phyloP scores from a whole-genome alignment of 345 rosid genomes.

The Theobroma cacao region DNA sequence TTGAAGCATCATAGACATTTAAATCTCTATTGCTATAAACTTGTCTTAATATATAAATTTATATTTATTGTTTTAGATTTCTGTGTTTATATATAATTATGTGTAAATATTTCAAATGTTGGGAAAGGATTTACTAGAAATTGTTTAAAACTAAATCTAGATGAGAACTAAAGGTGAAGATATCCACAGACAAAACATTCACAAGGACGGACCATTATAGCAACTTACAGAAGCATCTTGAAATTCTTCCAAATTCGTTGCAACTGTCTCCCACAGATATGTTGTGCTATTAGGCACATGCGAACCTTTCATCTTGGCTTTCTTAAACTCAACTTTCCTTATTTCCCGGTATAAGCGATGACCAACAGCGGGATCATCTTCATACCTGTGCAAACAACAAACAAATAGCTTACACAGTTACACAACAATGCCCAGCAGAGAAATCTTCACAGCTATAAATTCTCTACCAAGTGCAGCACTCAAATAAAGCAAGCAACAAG shows the following conservation, averaged over 20 bases:
- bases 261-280: slow-evolving; percentile 97
- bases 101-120: not conserved
- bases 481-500: slow-evolving; percentile 1
- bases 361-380: slow-evolving; percentile 88
- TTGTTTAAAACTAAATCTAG: not conserved
- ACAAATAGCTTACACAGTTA: slow-evolving; percentile 1
- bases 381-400: slow-evolving; percentile 67
- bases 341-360: slow-evolving; percentile 94
- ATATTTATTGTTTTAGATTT: not conserved
- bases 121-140: not conserved
- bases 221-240: slow-evolving; percentile 60
- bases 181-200: not conserved
- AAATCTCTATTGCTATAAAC: not conserved
- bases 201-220: slow-evolving; percentile 3
- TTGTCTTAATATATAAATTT: not conserved
- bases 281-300: slow-evolving; percentile 58
- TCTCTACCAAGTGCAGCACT: not conserved
- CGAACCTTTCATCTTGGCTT: slow-evolving; percentile 81
- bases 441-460: not conserved
- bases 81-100: not conserved
- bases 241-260: slow-evolving; percentile 95
- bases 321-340: slow-evolving; percentile 76
- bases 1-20: not conserved
- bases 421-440: not conserved
- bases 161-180: not conserved